phyloP scores from a whole-genome alignment of 805 yeast species.

The Schwanniomyces polymorphus region DNA sequence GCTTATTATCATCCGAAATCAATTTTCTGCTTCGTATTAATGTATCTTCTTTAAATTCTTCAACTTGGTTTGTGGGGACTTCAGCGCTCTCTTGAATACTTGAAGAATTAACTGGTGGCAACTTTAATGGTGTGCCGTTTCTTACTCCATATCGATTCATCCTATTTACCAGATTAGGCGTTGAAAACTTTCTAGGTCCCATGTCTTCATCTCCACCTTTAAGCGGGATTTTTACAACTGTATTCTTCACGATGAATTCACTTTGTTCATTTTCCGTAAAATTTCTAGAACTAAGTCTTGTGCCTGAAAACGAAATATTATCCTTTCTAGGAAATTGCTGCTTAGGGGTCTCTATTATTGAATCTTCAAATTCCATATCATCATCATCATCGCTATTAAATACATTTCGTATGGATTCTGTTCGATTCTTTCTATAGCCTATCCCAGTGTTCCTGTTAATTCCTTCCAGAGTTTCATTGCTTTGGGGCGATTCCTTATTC shows the following conservation, averaged over 20 bases:
- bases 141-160: constrained; percentile 10
- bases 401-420: background rate
- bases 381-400: constrained; percentile 7
- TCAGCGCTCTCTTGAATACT: constrained; percentile 1
- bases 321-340: constrained; percentile 3
- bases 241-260: constrained; percentile 2
- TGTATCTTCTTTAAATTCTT: constrained; percentile 9
- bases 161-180: constrained; percentile 6
- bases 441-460: background rate
- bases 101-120: constrained; percentile 8
- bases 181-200: constrained; percentile 1
- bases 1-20: constrained; percentile 23
- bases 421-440: background rate
- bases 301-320: background rate
- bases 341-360: constrained; percentile 28
- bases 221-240: constrained; percentile 12
- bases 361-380: constrained; percentile 32
- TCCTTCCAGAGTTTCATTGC: background rate
- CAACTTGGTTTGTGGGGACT: background rate
- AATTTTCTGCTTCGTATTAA: constrained; percentile 16
- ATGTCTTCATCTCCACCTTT: constrained; percentile 5
- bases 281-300: background rate
- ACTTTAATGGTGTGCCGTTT: constrained; percentile 19
- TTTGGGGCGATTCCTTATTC: background rate
- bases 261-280: background rate